Conservation (phyloP, 2,329 filamentous ascomycete genomes). For the Talaromyces sp. region DNA sequence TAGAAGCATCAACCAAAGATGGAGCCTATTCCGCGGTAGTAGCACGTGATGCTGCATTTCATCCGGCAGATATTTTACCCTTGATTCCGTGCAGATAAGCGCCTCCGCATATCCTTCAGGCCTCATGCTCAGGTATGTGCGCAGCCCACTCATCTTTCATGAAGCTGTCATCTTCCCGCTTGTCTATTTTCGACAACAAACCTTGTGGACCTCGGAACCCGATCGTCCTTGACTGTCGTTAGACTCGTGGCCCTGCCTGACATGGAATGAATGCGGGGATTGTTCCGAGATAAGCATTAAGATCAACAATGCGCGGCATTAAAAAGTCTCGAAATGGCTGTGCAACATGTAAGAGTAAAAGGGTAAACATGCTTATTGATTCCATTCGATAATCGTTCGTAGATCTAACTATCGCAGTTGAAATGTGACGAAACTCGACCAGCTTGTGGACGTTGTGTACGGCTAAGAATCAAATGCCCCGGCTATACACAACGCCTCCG, state of each 20-base stretch:
- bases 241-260: not conserved
- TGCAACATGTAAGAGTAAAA: conserved; percentile 42
- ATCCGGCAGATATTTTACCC: not conserved
- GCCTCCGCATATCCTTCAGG: not conserved
- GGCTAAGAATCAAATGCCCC: conserved; percentile 36
- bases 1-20: too few species aligned
- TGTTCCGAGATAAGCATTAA: not conserved
- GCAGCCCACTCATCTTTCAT: not conserved
- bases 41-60: not conserved
- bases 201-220: not conserved
- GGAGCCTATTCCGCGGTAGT: not conserved
- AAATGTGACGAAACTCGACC: conserved; percentile 43
- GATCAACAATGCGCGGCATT: conserved; percentile 34
- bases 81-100: not conserved
- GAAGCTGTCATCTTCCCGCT: not conserved
- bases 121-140: not conserved
- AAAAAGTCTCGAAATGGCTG: conserved; percentile 44
- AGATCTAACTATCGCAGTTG: conserved; percentile 25
- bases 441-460: conserved; percentile 37
- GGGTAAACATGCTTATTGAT: conserved; percentile 24
- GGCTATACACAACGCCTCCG: conserved; percentile 38
- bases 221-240: not conserved
- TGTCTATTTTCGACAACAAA: not conserved
- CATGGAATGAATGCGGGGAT: not conserved
- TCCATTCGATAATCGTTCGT: not conserved